Base-by-base conservation (phyloP, 768 basidiomycete species). In the Psilocybe azurescens region DNA sequence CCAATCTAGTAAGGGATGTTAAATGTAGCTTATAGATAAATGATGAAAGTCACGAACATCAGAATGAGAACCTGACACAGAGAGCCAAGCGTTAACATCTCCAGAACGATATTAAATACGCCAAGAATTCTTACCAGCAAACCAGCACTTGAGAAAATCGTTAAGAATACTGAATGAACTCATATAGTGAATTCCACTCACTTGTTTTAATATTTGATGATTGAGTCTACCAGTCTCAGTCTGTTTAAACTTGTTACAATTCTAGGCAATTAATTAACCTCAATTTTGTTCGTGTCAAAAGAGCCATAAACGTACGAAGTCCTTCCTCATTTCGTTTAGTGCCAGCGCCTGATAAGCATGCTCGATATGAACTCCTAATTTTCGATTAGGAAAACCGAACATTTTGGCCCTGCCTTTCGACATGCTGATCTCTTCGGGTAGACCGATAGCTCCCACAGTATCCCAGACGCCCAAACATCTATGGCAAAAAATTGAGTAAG, bases 391-490 rank as follows among this genome's bases (percentile, higher is more conserved):
- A 69, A 91, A 90, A 20, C 90, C 90, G 65, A 89, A 91, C 3
- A 90, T 73, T 3, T 78, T 80, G 56, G 74, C 78, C 13, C 80
- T 71, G 58, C 79, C 81, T 14, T 79, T 72, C 10, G 79, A 79
- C 16, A 75, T 73, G 2, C 80, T 79, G 14, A 91, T 67, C 66
- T 90, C 89, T 67, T 87, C 87, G 1, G 90, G 90, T 14, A 92
- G 73, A 9, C 89, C 89, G 30, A 90, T 71, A 10, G 89, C 82
- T 13, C 89, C 89, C n/a, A 91, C 90, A 5, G 90, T 92, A 67
- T 92, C 90, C 67, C 88, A 92, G 18, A 92, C 89, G 2, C 90
- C 90, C 56, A 92, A 66, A 64, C 88, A 89, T 72, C 86, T 89
- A 62, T 28, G 29, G 56, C 29, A 48, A 30, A 65, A 53, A 18